These are phyloP conservation scores for Actinomortierella wolfii DNA, from an alignment of 371 early-diverging fungal genomes.

Conservation along the genomic window DNA sequence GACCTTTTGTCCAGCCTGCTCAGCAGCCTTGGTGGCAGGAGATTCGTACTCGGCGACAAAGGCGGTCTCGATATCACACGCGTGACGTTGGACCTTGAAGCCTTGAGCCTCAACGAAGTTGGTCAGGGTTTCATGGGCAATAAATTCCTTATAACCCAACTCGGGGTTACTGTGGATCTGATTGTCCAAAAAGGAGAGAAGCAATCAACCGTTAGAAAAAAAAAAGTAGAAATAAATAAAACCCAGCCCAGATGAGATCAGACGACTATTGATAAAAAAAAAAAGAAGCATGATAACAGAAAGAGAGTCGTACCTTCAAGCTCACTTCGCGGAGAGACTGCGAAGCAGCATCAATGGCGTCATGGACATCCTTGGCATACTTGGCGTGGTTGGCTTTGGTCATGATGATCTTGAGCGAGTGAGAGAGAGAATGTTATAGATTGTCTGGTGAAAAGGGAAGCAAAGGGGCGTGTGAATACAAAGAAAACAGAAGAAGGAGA, in stretches of 20 bases:
- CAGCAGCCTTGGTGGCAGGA: constrained; percentile 26
- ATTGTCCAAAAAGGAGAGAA: not conserved
- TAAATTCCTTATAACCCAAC: constrained; percentile 57
- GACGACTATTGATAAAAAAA: no score
- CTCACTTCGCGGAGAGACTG: constrained; percentile 60
- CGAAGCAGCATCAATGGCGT: constrained; percentile 53
- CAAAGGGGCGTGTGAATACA: not conserved
- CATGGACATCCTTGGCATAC: constrained; percentile 21
- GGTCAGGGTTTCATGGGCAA: constrained; percentile 55
- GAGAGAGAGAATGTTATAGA: not conserved
- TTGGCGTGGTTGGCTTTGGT: constrained; percentile 2
- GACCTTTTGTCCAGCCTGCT: constrained; percentile 19
- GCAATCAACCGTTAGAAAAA: no score
- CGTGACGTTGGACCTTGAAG: constrained; percentile 56
- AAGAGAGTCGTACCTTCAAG: no score
- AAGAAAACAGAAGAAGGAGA: not conserved
- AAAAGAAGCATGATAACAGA: no score
- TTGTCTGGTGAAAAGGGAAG: not conserved
- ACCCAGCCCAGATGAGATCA: not conserved
- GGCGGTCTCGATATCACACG: constrained; percentile 63
- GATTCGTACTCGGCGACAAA: constrained; percentile 66
- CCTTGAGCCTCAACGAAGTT: constrained; percentile 62
- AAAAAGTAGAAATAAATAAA: not conserved
- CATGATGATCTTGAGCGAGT: not conserved
- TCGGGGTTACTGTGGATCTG: constrained; percentile 73